A percentile compares a stretch with the other conserved stretches of the same genome.
These are phyloP conservation scores for Crepidotus variabilis DNA, from an alignment of 768 basidiomycete genomes.

Conservation along the genomic window DNA sequence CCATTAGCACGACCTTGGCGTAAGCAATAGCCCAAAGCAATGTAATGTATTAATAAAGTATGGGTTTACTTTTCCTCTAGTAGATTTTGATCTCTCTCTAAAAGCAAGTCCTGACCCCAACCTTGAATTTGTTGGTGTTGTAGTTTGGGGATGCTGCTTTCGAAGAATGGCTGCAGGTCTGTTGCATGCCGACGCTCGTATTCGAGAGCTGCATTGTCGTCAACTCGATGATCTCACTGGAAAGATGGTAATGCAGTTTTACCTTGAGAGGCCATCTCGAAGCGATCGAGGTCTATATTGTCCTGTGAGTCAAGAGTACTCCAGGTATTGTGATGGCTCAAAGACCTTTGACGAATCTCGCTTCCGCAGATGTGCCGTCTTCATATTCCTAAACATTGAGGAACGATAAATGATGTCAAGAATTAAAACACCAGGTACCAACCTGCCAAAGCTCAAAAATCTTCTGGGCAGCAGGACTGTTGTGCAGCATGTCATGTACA, in stretches of 20 bases:
- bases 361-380: conserved; percentile 65
- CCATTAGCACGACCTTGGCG: conserved; percentile 42
- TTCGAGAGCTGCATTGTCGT: conserved; percentile 50
- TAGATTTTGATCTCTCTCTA: conserved; percentile 38
- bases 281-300: conserved; percentile 70
- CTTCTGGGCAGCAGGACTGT: conserved; percentile 59
- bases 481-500: conserved; percentile 83
- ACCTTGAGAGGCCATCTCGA: conserved; percentile 90
- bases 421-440: conserved; percentile 10
- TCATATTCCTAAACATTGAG: conserved; percentile 70
- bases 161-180: conserved; percentile 73
- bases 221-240: background rate
- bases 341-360: conserved; percentile 84
- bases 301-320: background rate
- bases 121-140: conserved; percentile 66
- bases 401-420: background rate
- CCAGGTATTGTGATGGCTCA: background rate
- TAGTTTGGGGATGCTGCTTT: conserved; percentile 71
- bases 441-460: conserved; percentile 75
- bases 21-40: background rate
- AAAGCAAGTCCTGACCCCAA: conserved; percentile 62
- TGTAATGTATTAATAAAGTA: background rate
- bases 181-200: conserved; percentile 58
- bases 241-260: background rate
- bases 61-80: background rate